A percentile compares a stretch with the other conserved stretches of the same genome.
Conservation (phyloP, 805 yeast species). For the Wickerhamiella parazyma region DNA sequence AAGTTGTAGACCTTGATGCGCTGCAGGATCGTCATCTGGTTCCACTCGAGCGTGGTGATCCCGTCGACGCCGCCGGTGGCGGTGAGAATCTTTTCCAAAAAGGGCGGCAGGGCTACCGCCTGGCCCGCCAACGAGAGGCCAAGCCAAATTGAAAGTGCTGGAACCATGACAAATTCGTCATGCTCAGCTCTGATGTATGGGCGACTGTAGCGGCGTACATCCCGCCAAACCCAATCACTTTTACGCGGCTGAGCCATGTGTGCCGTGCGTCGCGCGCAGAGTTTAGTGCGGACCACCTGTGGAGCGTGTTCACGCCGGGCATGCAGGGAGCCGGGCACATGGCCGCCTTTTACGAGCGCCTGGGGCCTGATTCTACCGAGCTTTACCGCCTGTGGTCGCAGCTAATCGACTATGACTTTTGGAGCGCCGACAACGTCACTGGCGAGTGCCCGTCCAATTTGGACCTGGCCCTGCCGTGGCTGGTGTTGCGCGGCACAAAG, state of each 20-base stretch:
- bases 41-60: conserved; percentile 36
- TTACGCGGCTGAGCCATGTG: not conserved
- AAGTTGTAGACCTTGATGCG: conserved; percentile 57
- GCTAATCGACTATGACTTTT: not conserved
- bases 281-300: not conserved
- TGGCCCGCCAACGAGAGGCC: not conserved
- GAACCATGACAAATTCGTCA: not conserved
- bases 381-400: not conserved
- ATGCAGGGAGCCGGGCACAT: not conserved
- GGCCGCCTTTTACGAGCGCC: not conserved
- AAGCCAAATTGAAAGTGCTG: not conserved
- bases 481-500: not conserved
- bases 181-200: conserved; percentile 1
- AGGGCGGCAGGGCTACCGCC: conserved; percentile 6
- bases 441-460: not conserved
- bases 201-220: not conserved
- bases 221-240: not conserved
- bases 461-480: conserved; percentile 4
- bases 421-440: not conserved
- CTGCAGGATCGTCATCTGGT: conserved; percentile 41
- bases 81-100: conserved; percentile 1
- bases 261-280: not conserved
- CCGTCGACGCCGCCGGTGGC: conserved; percentile 11
- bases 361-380: not conserved
- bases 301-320: not conserved